Percentiles rank a stretch among this genome's conserved stretches.
Conservation (phyloP, 768 basidiomycete species). For the Atractiella rhizophila region DNA sequence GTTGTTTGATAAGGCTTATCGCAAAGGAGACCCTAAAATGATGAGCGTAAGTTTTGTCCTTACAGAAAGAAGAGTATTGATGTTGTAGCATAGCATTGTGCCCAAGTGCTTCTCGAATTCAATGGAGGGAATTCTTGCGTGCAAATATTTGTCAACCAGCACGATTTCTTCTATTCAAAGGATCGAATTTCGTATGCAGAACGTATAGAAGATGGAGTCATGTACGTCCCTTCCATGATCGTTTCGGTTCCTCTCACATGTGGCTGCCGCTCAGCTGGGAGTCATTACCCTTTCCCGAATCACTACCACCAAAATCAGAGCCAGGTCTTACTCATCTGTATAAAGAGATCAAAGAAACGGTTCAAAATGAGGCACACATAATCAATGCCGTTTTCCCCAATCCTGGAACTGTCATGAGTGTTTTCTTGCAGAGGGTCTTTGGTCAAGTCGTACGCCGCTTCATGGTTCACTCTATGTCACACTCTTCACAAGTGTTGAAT, state of each 20-base stretch:
- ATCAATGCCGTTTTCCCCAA: conserved; percentile 97
- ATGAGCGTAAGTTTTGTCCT: conserved; percentile 48
- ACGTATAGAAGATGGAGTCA: conserved; percentile 26
- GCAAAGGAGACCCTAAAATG: conserved; percentile 93
- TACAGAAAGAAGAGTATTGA: background rate
- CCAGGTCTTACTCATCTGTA: conserved; percentile 54
- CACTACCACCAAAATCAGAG: conserved; percentile 49
- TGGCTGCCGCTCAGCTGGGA: conserved; percentile 71
- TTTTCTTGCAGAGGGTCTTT: conserved; percentile 88
- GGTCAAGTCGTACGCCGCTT: conserved; percentile 31
- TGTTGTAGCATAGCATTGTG: conserved; percentile 57
- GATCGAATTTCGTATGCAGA: conserved; percentile 41
- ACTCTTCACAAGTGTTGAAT: background rate
- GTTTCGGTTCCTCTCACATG: conserved; percentile 10
- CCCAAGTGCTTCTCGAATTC: conserved; percentile 85
- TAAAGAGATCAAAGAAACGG: conserved; percentile 63
- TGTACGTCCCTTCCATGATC: conserved; percentile 7
- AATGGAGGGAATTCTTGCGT: conserved; percentile 92
- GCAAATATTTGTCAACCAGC: conserved; percentile 96
- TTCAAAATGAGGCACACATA: conserved; percentile 86
- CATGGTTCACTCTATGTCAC: background rate
- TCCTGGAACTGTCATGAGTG: conserved; percentile 87
- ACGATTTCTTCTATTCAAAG: conserved; percentile 81
- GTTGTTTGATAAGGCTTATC: conserved; percentile 82
- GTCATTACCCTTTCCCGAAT: conserved; percentile 49